Evolutionary conservation across 352 stramenopile genomes (phyloP).

Genomic region (Phytopythium ostracodes): DNA sequence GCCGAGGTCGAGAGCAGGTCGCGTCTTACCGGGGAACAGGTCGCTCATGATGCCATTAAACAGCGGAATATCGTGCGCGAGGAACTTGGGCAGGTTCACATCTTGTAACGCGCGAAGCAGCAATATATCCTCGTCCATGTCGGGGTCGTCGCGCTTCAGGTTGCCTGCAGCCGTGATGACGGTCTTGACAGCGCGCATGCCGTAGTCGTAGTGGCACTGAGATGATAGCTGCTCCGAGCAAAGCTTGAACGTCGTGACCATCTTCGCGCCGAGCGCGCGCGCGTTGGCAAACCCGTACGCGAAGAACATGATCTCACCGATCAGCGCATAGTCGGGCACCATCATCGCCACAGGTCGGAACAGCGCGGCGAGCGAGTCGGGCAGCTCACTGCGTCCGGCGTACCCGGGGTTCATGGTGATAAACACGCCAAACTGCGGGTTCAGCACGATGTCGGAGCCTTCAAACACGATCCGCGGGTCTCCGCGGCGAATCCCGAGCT

Average conservation of each 20-base stretch:
- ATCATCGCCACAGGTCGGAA: constrained; percentile 97
- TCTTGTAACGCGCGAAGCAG: constrained; percentile 92
- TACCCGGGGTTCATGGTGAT: constrained; percentile 97
- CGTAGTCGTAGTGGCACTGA: constrained; percentile 96
- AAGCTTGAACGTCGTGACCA: constrained; percentile 95
- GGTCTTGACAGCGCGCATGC: constrained; percentile 95
- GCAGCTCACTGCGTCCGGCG: constrained; percentile 91
- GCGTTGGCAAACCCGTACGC: constrained; percentile 93
- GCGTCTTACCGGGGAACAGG: constrained; percentile 89
- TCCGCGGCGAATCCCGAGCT: constrained; percentile 83
- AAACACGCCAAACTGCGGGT: constrained; percentile 92
- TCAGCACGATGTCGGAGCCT: constrained; percentile 92
- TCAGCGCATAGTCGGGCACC: constrained; percentile 95
- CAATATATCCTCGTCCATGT: constrained; percentile 92
- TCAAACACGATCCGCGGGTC: constrained; percentile 92
- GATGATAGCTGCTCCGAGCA: constrained; percentile 94
- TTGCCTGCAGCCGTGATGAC: constrained; percentile 94
- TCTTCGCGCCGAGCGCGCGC: constrained; percentile 92
- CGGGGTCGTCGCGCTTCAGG: constrained; percentile 91
- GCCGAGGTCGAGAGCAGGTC: constrained; percentile 90
- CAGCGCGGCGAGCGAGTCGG: constrained; percentile 93
- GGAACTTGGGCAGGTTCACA: constrained; percentile 95
- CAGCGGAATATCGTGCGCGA: constrained; percentile 93
- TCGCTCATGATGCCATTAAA: constrained; percentile 95
- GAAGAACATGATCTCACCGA: constrained; percentile 97